Evolutionary conservation across 108 stramenopile genomes (phyloP).

Genomic region (Skeletonema grethae): DNA sequence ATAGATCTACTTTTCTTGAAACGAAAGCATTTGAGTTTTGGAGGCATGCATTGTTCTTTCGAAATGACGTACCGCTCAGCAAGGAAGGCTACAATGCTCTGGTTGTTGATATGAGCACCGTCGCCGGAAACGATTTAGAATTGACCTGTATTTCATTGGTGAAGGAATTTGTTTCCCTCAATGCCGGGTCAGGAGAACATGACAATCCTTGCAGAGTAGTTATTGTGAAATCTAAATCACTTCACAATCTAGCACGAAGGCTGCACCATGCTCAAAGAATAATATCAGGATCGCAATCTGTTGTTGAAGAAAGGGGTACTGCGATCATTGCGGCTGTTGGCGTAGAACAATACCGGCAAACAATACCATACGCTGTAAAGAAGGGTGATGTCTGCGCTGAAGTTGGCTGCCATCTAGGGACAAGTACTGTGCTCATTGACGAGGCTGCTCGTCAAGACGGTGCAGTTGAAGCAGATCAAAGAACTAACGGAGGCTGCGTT

Average conservation of each 20-base stretch:
- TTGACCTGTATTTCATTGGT: conserved; percentile 47
- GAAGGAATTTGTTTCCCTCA: conserved; percentile 43
- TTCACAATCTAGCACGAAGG: conserved; percentile 38
- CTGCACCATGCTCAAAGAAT: conserved; percentile 30
- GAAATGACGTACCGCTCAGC: not conserved
- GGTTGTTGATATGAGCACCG: conserved; percentile 51
- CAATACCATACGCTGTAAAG: conserved; percentile 36
- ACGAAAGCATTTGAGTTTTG: conserved; percentile 37
- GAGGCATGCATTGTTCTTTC: conserved; percentile 45
- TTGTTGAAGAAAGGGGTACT: conserved; percentile 8
- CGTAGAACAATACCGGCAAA: conserved; percentile 55
- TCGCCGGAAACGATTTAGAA: conserved; percentile 59
- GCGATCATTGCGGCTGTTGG: conserved; percentile 46
- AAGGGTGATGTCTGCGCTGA: conserved; percentile 43
- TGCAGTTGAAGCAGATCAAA: not conserved
- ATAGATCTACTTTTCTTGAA: conserved; percentile 43
- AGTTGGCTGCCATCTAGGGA: conserved; percentile 62
- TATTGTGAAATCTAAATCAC: conserved; percentile 41
- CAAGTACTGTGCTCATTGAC: conserved; percentile 43
- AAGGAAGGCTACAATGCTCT: conserved; percentile 33
- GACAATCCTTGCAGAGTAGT: conserved; percentile 24
- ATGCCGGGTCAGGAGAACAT: conserved; percentile 15
- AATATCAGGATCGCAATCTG: conserved; percentile 13
- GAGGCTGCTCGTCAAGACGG: conserved; percentile 10
- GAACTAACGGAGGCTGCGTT: conserved; percentile 16